phyloP scores from a whole-genome alignment of 352 stramenopile genomes.

The Nothophytophthora sp. region DNA sequence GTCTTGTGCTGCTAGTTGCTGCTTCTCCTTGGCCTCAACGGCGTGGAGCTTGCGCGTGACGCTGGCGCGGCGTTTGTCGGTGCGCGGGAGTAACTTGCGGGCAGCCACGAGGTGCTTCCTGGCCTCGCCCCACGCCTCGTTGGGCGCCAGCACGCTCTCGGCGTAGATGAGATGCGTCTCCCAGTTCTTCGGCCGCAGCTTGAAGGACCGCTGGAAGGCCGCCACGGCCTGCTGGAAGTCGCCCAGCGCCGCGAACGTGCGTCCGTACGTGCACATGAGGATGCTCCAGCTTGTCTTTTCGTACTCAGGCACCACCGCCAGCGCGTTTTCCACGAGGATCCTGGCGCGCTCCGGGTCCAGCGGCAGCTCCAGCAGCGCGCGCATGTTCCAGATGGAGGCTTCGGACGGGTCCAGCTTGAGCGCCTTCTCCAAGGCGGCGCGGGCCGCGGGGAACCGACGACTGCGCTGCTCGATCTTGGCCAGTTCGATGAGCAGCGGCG shows the following conservation, averaged over 20 bases:
- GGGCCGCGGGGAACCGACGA: conserved; percentile 56
- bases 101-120: conserved; percentile 70
- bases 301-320: conserved; percentile 64
- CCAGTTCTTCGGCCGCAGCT: conserved; percentile 75
- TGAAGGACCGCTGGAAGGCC: conserved; percentile 84
- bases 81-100: conserved; percentile 55
- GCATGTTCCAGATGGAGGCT: conserved; percentile 82
- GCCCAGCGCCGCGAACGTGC: conserved; percentile 61
- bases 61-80: conserved; percentile 43
- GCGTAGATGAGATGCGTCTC: conserved; percentile 88
- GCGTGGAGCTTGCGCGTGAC: conserved; percentile 65
- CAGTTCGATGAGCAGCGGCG: conserved; percentile 69
- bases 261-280: conserved; percentile 84
- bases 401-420: conserved; percentile 67
- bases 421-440: conserved; percentile 69
- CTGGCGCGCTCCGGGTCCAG: conserved; percentile 63
- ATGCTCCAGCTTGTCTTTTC: conserved; percentile 87
- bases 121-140: conserved; percentile 74
- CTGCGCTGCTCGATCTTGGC: conserved; percentile 83
- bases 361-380: conserved; percentile 71
- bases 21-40: conserved; percentile 35
- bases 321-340: conserved; percentile 75
- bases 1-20: conserved; percentile 14
- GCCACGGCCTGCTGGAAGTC: conserved; percentile 78
- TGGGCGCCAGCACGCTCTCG: conserved; percentile 70